Evolutionary conservation across 202 grass and related monocot genomes (phyloP).

Genomic region (Digitaria exilis): DNA sequence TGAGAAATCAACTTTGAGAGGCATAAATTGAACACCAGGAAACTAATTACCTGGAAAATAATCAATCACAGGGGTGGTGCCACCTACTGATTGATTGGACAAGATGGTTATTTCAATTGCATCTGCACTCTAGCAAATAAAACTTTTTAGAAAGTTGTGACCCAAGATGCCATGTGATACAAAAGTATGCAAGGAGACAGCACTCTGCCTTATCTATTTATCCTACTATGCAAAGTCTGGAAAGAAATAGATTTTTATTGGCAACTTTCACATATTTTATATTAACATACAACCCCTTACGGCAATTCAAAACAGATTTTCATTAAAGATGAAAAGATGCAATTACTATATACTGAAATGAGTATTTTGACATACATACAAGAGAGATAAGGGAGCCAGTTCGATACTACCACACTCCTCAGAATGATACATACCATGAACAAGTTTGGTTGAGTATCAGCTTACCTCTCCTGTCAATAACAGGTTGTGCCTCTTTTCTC

Average conservation of each 20-base stretch:
- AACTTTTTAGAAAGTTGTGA: constrained; percentile 46
- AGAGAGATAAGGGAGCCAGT: constrained; percentile 3
- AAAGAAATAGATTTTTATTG: constrained; percentile 19
- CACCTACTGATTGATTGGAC: constrained; percentile 64
- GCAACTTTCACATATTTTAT: not conserved
- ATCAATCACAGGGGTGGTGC: constrained; percentile 52
- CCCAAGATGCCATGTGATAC: constrained; percentile 6
- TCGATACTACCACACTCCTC: constrained; percentile 5
- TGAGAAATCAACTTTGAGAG: not conserved
- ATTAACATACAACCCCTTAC: constrained; percentile 7
- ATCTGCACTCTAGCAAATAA: constrained; percentile 85
- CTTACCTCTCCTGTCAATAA: constrained; percentile 72
- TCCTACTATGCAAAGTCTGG: not conserved
- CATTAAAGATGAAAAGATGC: not conserved
- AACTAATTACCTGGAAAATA: constrained; percentile 81
- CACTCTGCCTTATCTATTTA: not conserved
- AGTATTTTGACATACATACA: constrained; percentile 12
- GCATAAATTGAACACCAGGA: not conserved
- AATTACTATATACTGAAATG: not conserved
- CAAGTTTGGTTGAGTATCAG: constrained; percentile 33
- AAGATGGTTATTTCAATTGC: constrained; percentile 67
- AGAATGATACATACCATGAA: not conserved
- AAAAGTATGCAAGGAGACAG: not conserved
- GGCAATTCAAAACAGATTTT: constrained; percentile 16
- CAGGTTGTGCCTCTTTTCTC: constrained; percentile 41